Percentiles rank a stretch among this genome's conserved stretches.
Conservation (phyloP, 2,329 filamentous ascomycete species). For the Gliomastix tumulicola region DNA sequence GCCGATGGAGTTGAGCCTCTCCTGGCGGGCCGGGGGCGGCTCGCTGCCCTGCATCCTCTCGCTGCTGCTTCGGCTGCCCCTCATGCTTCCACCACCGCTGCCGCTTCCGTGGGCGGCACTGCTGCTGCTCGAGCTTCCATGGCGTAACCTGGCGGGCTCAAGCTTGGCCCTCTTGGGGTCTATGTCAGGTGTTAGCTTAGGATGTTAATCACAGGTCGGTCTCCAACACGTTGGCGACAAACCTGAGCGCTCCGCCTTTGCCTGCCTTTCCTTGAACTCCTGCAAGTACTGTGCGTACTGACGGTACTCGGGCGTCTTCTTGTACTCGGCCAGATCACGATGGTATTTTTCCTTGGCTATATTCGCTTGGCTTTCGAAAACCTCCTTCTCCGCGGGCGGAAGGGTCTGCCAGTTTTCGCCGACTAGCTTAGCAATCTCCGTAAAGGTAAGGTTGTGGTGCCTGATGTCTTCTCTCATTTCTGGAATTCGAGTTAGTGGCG, state of each 20-base stretch:
- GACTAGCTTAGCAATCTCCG: slow-evolving; percentile 76
- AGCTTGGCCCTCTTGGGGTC: slow-evolving; percentile 39
- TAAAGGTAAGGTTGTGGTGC: slow-evolving; percentile 70
- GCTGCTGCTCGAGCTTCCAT: slow-evolving; percentile 33
- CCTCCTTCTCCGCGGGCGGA: slow-evolving; percentile 58
- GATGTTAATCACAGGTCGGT: no score
- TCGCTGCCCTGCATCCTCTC: slow-evolving; percentile 42
- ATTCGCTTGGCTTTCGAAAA: slow-evolving; percentile 65
- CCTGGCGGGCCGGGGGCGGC: slow-evolving; percentile 35
- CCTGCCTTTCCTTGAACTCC: slow-evolving; percentile 72
- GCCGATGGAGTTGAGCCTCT: slow-evolving; percentile 39
- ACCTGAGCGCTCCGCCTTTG: slow-evolving; percentile 50
- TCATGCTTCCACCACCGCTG: slow-evolving; percentile 29
- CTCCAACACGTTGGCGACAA: slow-evolving; percentile 10
- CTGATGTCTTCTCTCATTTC: slow-evolving; percentile 74
- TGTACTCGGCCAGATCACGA: slow-evolving; percentile 65
- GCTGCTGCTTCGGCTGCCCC: slow-evolving; percentile 35
- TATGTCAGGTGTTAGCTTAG: slow-evolving; percentile 8
- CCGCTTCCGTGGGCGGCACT: slow-evolving; percentile 27
- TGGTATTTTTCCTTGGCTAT: slow-evolving; percentile 72
- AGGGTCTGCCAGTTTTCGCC: slow-evolving; percentile 77
- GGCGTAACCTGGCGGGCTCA: slow-evolving; percentile 25
- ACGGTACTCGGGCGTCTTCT: slow-evolving; percentile 64
- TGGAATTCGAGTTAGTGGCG: no score
- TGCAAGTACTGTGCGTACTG: slow-evolving; percentile 66